Evolutionary conservation across 768 basidiomycete genomes (phyloP).

Genomic region (Dentipellis sp.): DNA sequence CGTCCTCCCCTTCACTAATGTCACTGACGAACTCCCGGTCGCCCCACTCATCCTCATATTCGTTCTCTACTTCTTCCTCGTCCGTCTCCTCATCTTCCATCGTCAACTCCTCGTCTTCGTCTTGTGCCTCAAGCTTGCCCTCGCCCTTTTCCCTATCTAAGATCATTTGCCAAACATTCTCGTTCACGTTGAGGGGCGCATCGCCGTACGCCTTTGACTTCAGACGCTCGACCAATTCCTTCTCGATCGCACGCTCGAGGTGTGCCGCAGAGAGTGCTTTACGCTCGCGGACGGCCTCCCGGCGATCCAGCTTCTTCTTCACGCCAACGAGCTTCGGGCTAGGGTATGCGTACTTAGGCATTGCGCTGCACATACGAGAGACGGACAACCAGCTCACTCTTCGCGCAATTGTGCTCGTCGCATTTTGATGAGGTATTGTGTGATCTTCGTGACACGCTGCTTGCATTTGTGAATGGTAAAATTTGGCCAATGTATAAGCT

Average conservation of each 20-base stretch:
- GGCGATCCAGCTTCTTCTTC: slow-evolving; percentile 93
- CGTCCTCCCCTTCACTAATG: slow-evolving; percentile 57
- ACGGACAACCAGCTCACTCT: slow-evolving; percentile 45
- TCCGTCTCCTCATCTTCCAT: slow-evolving; percentile 29
- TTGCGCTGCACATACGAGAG: background rate
- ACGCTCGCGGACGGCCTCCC: slow-evolving; percentile 86
- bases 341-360: background rate
- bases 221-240: slow-evolving; percentile 90
- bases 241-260: slow-evolving; percentile 90
- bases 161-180: slow-evolving; percentile 90
- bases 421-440: slow-evolving; percentile 99
- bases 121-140: slow-evolving; percentile 30
- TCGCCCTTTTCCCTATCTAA: slow-evolving; percentile 67
- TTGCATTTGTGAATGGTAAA: slow-evolving; percentile 99
- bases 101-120: slow-evolving; percentile 27
- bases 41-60: slow-evolving; percentile 46
- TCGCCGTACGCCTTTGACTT: slow-evolving; percentile 98
- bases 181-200: slow-evolving; percentile 95
- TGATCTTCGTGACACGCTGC: slow-evolving; percentile 97
- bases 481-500: slow-evolving; percentile 97
- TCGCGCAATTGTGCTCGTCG: slow-evolving; percentile 77
- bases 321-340: slow-evolving; percentile 92
- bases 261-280: slow-evolving; percentile 96
- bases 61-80: slow-evolving; percentile 36
- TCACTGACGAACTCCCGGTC: slow-evolving; percentile 72